Evolutionary conservation across 495 filamentous ascomycete species (phyloP).

Genomic region (Cryomyces minteri): DNA sequence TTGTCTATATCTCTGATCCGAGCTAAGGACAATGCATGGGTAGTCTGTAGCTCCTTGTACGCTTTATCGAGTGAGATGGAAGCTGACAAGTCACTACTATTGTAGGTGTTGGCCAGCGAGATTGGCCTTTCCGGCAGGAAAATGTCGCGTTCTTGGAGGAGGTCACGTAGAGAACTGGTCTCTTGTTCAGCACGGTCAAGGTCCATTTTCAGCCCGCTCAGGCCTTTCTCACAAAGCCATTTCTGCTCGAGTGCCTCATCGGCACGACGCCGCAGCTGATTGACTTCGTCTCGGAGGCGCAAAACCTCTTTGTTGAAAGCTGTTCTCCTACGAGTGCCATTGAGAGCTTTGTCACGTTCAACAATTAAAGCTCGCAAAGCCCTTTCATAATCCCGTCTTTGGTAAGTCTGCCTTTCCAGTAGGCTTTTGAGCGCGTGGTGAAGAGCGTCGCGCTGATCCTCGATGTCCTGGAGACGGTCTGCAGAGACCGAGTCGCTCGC

Average conservation of each 20-base stretch:
- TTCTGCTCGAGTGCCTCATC: slow-evolving; percentile 95
- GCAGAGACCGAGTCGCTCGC: slow-evolving; percentile 37
- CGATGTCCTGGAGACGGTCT: slow-evolving; percentile 79
- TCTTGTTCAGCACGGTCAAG: slow-evolving; percentile 90
- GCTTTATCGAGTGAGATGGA: slow-evolving; percentile 62
- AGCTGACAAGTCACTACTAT: slow-evolving; percentile 17
- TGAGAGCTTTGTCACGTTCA: slow-evolving; percentile 57
- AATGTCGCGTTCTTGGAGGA: slow-evolving; percentile 81
- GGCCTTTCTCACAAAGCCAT: slow-evolving; percentile 87
- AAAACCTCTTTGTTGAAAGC: slow-evolving; percentile 71
- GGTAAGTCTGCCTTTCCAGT: slow-evolving; percentile 71
- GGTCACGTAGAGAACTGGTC: slow-evolving; percentile 54
- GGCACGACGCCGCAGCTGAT: slow-evolving; percentile 64
- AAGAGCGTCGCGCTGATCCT: slow-evolving; percentile 81
- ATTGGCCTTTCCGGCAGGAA: slow-evolving; percentile 32
- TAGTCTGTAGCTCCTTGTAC: slow-evolving; percentile 58
- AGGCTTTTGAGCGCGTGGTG: slow-evolving; percentile 70
- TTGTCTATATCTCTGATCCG: slow-evolving; percentile 36
- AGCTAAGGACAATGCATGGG: slow-evolving; percentile 31
- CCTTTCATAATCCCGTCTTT: slow-evolving; percentile 64
- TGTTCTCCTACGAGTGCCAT: slow-evolving; percentile 46
- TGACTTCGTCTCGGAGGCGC: slow-evolving; percentile 66
- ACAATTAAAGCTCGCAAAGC: slow-evolving; percentile 53
- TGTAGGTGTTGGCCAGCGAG: not conserved
- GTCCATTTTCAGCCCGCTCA: slow-evolving; percentile 89